Percentiles rank a stretch among this genome's conserved stretches.
Evolutionary conservation across 495 filamentous ascomycete species (phyloP).

Genomic region (Trichoderma erinaceum): DNA sequence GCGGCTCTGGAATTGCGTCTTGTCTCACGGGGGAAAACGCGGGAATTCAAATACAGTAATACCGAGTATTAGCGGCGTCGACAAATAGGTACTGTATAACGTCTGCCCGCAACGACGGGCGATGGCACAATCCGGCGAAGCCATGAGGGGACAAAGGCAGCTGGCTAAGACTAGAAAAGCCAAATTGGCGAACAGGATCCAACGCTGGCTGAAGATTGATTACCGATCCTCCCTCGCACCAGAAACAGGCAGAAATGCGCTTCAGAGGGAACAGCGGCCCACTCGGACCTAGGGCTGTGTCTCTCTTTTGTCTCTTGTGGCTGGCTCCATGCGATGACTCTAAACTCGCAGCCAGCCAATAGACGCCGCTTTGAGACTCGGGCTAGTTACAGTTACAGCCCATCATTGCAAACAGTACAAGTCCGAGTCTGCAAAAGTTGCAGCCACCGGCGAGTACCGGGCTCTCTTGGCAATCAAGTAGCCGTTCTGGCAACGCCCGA

Average conservation of each 20-base stretch:
- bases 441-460: background rate
- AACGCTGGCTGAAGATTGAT: background rate
- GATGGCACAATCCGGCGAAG: conserved; percentile 3
- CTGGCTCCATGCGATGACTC: background rate
- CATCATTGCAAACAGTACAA: background rate
- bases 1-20: background rate
- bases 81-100: too few species aligned
- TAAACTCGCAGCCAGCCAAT: background rate
- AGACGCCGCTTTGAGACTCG: background rate
- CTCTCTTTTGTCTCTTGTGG: background rate
- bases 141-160: background rate
- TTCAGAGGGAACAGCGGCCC: background rate
- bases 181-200: background rate
- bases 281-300: background rate
- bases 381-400: background rate
- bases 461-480: background rate
- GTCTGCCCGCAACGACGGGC: background rate
- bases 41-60: background rate
- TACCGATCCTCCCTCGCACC: background rate
- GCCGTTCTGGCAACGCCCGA: background rate
- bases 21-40: too few species aligned
- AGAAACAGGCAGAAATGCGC: background rate
- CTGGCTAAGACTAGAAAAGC: background rate
- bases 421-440: too few species aligned
- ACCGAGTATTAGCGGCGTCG: background rate